phyloP scores from a whole-genome alignment of 1,139 yeast species.

The Pneumocystis oryctolagi region DNA sequence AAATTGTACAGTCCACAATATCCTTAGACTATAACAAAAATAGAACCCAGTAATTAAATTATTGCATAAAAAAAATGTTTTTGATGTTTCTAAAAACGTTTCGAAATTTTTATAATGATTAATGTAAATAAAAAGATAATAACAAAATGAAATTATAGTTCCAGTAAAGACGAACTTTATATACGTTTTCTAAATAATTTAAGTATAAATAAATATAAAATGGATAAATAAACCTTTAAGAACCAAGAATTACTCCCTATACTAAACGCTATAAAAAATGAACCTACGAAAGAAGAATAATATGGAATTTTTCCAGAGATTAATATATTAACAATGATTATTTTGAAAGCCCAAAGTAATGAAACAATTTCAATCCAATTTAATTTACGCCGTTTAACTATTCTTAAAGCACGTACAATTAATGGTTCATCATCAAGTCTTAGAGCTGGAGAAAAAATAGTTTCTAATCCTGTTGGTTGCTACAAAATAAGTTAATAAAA shows the following conservation, averaged over 20 bases:
- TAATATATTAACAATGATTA: not conserved
- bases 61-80: not conserved
- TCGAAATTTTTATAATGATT: not conserved
- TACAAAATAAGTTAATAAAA: not conserved
- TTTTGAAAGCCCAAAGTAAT: not conserved
- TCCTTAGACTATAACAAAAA: not conserved
- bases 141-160: not conserved
- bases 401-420: constrained; percentile 9
- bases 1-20: not conserved
- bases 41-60: not conserved
- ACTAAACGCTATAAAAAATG: not conserved
- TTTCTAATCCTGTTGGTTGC: constrained; percentile 12
- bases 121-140: not conserved
- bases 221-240: not conserved
- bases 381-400: constrained; percentile 3
- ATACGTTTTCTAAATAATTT: not conserved
- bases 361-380: not conserved
- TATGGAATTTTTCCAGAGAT: not conserved
- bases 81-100: not conserved
- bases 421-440: constrained; percentile 12
- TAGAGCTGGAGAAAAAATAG: constrained; percentile 9
- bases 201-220: not conserved
- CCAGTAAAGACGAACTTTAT: not conserved
- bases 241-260: not conserved
- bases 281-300: not conserved